phyloP scores from a whole-genome alignment of 1,139 yeast species.

The Kurtzmaniella natalensis region DNA sequence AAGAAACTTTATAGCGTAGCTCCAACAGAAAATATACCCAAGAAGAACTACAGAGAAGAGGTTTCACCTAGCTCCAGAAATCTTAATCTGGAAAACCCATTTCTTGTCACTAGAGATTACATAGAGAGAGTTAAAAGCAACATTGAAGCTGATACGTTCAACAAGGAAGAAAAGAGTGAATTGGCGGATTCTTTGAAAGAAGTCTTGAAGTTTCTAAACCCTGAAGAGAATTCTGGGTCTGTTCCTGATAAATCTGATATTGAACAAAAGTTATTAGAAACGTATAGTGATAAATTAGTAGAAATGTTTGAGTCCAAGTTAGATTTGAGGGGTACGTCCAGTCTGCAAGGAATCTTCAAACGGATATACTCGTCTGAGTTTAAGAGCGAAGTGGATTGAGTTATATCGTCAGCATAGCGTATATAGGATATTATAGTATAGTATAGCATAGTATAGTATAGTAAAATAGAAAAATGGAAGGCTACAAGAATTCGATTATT shows the following conservation, averaged over 20 bases:
- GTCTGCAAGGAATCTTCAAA: constrained; percentile 4
- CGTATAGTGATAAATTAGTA: constrained; percentile 29
- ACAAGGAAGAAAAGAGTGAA: constrained; percentile 4
- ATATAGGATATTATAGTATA: too few relatives aligned
- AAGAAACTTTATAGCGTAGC: constrained; percentile 7
- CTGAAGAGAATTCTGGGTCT: background rate
- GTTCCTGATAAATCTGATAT: background rate
- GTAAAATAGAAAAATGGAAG: too few relatives aligned
- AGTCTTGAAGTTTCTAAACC: background rate
- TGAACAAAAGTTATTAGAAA: constrained; percentile 19
- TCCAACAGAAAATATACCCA: too few relatives aligned
- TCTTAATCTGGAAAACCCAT: too few relatives aligned
- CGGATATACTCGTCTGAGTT: constrained; percentile 2
- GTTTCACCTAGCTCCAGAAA: background rate
- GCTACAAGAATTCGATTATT: too few relatives aligned
- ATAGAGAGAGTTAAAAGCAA: background rate
- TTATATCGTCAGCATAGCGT: too few relatives aligned
- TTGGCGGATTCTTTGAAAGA: background rate
- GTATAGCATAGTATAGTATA: too few relatives aligned
- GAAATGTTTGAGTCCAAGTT: constrained; percentile 20
- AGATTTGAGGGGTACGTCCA: too few relatives aligned
- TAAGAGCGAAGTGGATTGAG: constrained; percentile 2
- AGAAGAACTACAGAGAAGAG: too few relatives aligned
- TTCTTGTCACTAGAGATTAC: background rate
- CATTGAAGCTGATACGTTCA: background rate